Conservation (phyloP, 805 yeast species). For the Metschnikowia lachancei region DNA sequence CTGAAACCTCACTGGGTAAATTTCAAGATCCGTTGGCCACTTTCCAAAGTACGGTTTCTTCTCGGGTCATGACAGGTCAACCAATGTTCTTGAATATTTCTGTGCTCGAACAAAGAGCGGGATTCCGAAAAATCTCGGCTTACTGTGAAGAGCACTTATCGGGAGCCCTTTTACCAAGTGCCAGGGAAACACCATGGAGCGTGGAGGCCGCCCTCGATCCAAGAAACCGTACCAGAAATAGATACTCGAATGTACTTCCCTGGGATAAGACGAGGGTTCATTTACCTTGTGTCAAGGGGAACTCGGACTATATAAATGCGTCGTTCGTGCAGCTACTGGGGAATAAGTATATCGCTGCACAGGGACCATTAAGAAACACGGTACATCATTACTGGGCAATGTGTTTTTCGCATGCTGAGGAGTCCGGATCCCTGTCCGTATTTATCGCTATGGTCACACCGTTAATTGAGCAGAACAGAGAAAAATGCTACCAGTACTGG, state of each 20-base stretch:
- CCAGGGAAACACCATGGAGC: conserved; percentile 11
- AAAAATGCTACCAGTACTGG: conserved; percentile 20
- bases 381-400: conserved; percentile 78
- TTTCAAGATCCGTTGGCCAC: not conserved
- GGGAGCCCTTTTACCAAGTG: conserved; percentile 12
- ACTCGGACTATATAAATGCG: conserved; percentile 41
- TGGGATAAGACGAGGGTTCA: conserved; percentile 59
- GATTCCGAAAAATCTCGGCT: conserved; percentile 9
- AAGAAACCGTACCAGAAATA: conserved; percentile 32
- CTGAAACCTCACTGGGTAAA: not conserved
- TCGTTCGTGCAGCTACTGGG: conserved; percentile 27
- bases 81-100: conserved; percentile 12
- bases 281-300: conserved; percentile 22
- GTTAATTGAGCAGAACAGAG: conserved; percentile 16
- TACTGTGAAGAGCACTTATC: conserved; percentile 13
- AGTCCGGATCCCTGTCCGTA: conserved; percentile 25
- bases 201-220: conserved; percentile 11
- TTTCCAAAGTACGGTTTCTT: not conserved
- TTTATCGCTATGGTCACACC: conserved; percentile 42
- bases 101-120: conserved; percentile 8
- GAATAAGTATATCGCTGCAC: conserved; percentile 70
- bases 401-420: conserved; percentile 37
- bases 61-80: not conserved
- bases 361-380: conserved; percentile 79
- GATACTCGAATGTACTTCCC: conserved; percentile 64